A percentile compares a stretch with the other conserved stretches of the same genome.
Conservation (phyloP, 768 basidiomycete species). For the Collybia sordida region DNA sequence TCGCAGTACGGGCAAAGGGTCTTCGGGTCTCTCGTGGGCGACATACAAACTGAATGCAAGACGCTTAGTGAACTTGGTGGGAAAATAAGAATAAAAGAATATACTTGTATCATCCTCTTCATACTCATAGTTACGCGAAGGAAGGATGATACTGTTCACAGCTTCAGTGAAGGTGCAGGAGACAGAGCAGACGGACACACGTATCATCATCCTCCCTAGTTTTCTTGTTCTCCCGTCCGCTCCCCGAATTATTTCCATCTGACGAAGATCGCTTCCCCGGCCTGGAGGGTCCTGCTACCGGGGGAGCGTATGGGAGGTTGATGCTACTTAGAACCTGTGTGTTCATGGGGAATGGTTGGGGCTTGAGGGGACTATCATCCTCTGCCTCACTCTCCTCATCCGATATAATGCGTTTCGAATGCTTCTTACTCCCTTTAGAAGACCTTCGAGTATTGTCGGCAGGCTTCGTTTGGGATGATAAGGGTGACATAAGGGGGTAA, state of each 20-base stretch:
- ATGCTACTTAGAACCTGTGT: conserved; percentile 41
- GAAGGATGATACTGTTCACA: neutral
- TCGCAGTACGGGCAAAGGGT: conserved; percentile 85
- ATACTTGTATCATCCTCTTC: conserved; percentile 44
- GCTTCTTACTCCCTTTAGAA: neutral
- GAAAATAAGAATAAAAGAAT: neutral
- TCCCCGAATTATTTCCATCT: conserved; percentile 23
- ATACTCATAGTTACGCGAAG: conserved; percentile 4
- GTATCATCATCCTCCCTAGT: conserved; percentile 23
- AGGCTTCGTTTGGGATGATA: neutral
- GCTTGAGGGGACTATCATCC: conserved; percentile 3
- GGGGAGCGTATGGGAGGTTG: conserved; percentile 22
- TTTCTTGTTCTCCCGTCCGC: conserved; percentile 28
- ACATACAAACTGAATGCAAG: conserved; percentile 44
- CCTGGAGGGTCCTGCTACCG: conserved; percentile 10
- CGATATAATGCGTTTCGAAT: conserved; percentile 5
- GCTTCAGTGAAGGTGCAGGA: conserved; percentile 5
- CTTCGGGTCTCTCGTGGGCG: conserved; percentile 55
- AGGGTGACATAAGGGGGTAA: neutral
- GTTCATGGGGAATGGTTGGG: conserved; percentile 49
- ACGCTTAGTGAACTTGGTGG: conserved; percentile 1
- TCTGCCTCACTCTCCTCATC: conserved; percentile 5
- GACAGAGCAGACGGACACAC: conserved; percentile 10
- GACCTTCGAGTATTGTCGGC: too few relatives aligned
- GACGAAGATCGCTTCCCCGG: conserved; percentile 23